Evolutionary conservation across 2,329 filamentous ascomycete species (phyloP), one percentile per base, ranked within the genome.

Genomic region (Akanthomyces lecanii): DNA sequence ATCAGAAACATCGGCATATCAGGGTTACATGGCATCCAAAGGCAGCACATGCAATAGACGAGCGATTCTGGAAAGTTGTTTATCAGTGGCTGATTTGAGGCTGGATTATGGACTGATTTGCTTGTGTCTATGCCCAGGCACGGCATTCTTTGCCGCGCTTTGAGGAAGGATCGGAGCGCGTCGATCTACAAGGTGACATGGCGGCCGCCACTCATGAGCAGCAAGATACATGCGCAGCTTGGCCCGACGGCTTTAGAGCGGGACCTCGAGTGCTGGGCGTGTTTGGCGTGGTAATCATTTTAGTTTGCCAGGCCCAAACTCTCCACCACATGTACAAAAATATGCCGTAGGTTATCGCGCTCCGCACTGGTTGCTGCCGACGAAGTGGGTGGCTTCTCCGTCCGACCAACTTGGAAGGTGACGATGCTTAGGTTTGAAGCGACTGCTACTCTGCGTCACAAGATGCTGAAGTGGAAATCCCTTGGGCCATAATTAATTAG

Each of bases 171-270:
- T 52, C 50, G 18, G 4, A 33, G 11, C 50, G 14, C 28, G 50
- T 36, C 18, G 50, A 52, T 52, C 28, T 16, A 11, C 50, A 36
- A 50, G 7, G 3, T 50, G 30, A 23, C 36, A 25, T 33, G 11
- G 28, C 8, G 8, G 21, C 44, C 45, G 16, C 55, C 45, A 40
- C n/a, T n/a, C n/a, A 28, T 18, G 18, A 33, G 8, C 44, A 25
- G 2, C 45, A 42, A 40, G 21, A 28, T 42, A 30, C 44, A 6
- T 16, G 28, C 6, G 28, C 28, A 11, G 23, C 10, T 59, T 59
- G 33, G 47, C 56, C 55, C 44, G 55, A 38, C 55, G 55, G 44
- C n/a, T 58, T 48, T 48, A 38, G 55, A 44, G 38, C 53, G 25
- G 25, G 25, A 45, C 40, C 11, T 45, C 28, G 25, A 18, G 11